Evolutionary conservation across 345 rosid genomes (phyloP).

Genomic region (Gossypium arboreum): DNA sequence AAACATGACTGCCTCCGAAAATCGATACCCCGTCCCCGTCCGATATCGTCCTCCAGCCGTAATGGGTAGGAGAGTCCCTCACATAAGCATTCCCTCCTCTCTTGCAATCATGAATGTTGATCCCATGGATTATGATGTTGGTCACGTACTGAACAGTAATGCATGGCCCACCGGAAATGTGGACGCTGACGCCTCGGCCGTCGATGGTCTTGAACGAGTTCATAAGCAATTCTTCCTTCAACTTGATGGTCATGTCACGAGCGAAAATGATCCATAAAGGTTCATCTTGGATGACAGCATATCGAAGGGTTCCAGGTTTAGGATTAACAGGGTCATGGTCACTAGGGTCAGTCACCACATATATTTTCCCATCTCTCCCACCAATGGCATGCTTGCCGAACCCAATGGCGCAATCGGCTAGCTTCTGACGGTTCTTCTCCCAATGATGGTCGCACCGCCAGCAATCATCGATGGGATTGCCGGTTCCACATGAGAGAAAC

Average conservation of each 20-base stretch:
- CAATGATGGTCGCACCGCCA: slow-evolving; percentile 61
- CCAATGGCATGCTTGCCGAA: slow-evolving; percentile 68
- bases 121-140: slow-evolving; percentile 52
- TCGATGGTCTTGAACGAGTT: slow-evolving; percentile 61
- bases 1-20: slow-evolving; percentile 59
- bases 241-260: slow-evolving; percentile 55
- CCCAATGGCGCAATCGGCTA: slow-evolving; percentile 64
- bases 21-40: slow-evolving; percentile 60
- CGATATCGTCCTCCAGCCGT: slow-evolving; percentile 58
- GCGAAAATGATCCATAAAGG: slow-evolving; percentile 61
- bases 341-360: slow-evolving; percentile 45
- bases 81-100: slow-evolving; percentile 37
- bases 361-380: slow-evolving; percentile 56
- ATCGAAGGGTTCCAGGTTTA: slow-evolving; percentile 55
- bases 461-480: slow-evolving; percentile 64
- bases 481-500: slow-evolving; percentile 56
- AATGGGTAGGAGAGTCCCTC: slow-evolving; percentile 55
- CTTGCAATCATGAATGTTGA: slow-evolving; percentile 59
- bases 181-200: slow-evolving; percentile 55
- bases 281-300: slow-evolving; percentile 54
- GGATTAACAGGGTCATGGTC: slow-evolving; percentile 49
- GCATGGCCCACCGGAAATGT: slow-evolving; percentile 61
- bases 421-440: slow-evolving; percentile 50
- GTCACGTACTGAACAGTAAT: slow-evolving; percentile 57
- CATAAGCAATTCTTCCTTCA: slow-evolving; percentile 34